A percentile compares a stretch with the other conserved stretches of the same genome.
These are phyloP conservation scores for Cordyceps cicadae DNA, from an alignment of 2,329 filamentous ascomycete genomes.

Conservation along the genomic window DNA sequence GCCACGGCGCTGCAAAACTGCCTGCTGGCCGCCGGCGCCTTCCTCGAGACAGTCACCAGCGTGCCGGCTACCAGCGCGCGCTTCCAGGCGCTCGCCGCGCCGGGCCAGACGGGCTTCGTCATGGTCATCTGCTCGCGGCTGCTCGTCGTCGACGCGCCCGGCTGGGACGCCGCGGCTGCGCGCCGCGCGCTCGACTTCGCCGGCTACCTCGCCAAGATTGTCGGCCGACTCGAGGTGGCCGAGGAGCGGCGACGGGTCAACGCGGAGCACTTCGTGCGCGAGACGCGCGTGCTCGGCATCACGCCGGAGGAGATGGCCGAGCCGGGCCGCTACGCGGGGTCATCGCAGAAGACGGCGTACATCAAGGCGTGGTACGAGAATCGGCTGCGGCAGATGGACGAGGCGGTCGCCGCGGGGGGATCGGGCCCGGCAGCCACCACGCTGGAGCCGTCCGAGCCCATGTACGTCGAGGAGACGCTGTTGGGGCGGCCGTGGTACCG, in stretches of 20 bases:
- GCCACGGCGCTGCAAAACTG: slow-evolving; percentile 28
- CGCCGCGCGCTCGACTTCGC: slow-evolving; percentile 9
- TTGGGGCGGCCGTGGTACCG: neutral
- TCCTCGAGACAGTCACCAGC: slow-evolving; percentile 24
- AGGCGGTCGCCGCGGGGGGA: neutral
- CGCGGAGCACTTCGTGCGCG: slow-evolving; percentile 13
- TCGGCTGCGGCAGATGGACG: slow-evolving; percentile 16
- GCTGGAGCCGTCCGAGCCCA: neutral
- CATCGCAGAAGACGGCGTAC: slow-evolving; percentile 19
- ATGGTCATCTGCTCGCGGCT: slow-evolving; percentile 22
- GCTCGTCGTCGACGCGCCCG: slow-evolving; percentile 10
- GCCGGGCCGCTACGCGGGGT: slow-evolving; percentile 15
- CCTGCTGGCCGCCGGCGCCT: slow-evolving; percentile 26
- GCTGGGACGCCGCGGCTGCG: slow-evolving; percentile 8
- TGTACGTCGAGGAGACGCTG: slow-evolving; percentile 3
- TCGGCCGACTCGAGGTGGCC: slow-evolving; percentile 13
- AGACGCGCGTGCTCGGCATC: slow-evolving; percentile 10
- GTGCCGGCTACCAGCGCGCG: slow-evolving; percentile 21
- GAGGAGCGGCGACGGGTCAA: slow-evolving; percentile 11
- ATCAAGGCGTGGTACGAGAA: slow-evolving; percentile 26
- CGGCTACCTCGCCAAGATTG: slow-evolving; percentile 8
- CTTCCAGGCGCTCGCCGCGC: slow-evolving; percentile 18
- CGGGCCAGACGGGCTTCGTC: slow-evolving; percentile 21
- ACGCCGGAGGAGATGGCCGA: slow-evolving; percentile 17
- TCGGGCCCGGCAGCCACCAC: neutral